Base-by-base conservation (phyloP, 768 basidiomycete species). In the Tulasnella sp. region DNA sequence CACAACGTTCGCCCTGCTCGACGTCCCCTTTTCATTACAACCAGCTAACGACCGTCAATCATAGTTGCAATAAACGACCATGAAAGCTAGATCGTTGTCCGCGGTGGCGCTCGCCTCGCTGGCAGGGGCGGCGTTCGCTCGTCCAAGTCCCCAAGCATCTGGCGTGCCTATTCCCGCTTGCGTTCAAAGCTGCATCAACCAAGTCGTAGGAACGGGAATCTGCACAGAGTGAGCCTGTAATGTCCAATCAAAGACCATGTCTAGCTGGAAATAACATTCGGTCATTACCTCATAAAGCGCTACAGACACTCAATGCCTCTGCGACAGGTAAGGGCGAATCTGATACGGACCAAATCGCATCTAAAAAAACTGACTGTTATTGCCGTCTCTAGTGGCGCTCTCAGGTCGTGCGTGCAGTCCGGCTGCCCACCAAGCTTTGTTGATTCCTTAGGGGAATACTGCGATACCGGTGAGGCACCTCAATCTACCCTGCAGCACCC, bases 351-450 rank as follows among this genome's bases (percentile, higher is more conserved):
- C 24, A 20, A 54, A 22, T 1, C n/a, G n/a, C 24, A 20, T 2
- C 50, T 11, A 20, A 4, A n/a, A 22, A 4, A n/a, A n/a, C 54
- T 54, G 24, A 54, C 11, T n/a, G 22, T 54, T 54, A n/a, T 9
- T 54, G n/a, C 24, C n/a, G 12, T 12, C n/a, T 54, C 24, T 37
- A 73, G 72, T 18, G 20, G 1, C 18, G 72, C 31, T 20, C 42
- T 73, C 72, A 73, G 1, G 8, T n/a, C 72, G 6, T 73, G 72
- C 72, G 72, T 73, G 24, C 72, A 73, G 42, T 44, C 34, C 18
- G 16, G 18, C 24, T 73, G 72, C 72, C 72, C 72, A 37, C 72
- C 72, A 3, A 73, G 72, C 72, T 73, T 73, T 34, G 72, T 73
- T 28, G 72, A 73, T 28, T 18, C 24, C 34, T 37, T 44, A 6